A percentile compares a stretch with the other conserved stretches of the same genome.
These are phyloP conservation scores for Yarrowia porcina DNA, from an alignment of 805 yeast genomes.

Conservation along the genomic window DNA sequence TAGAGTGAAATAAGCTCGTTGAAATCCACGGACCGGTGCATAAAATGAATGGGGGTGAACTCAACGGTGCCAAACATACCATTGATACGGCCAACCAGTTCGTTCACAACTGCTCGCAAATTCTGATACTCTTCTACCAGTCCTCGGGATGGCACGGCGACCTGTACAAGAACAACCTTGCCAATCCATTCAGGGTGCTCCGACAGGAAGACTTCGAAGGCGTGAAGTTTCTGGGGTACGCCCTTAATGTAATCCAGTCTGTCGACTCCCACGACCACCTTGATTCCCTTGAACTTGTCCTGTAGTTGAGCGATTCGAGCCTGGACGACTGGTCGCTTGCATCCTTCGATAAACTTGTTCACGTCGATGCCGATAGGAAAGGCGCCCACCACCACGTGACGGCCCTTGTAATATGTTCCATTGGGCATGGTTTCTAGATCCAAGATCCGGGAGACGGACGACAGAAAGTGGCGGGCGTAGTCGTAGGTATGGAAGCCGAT, in stretches of 20 bases:
- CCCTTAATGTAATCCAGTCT: slow-evolving; percentile 96
- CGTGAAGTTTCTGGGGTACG: slow-evolving; percentile 95
- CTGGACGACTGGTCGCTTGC: slow-evolving; percentile 59
- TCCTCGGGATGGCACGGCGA: slow-evolving; percentile 96
- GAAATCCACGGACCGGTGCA: slow-evolving; percentile 89
- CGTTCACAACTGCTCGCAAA: slow-evolving; percentile 89
- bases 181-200: slow-evolving; percentile 99
- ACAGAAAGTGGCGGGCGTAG: slow-evolving; percentile 91
- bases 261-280: slow-evolving; percentile 94
- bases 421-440: slow-evolving; percentile 83
- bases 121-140: slow-evolving; percentile 98
- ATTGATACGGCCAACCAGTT: slow-evolving; percentile 92
- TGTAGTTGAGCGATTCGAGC: slow-evolving; percentile 62
- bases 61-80: slow-evolving; percentile 96
- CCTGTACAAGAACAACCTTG: slow-evolving; percentile 90
- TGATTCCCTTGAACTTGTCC: slow-evolving; percentile 67
- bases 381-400: slow-evolving; percentile 85
- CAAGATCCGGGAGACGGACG: slow-evolving; percentile 81
- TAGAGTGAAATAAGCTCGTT: slow-evolving; percentile 89
- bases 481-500: slow-evolving; percentile 99
- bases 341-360: slow-evolving; percentile 79
- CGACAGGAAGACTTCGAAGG: slow-evolving; percentile 85
- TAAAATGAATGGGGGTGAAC: slow-evolving; percentile 94
- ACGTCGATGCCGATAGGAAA: slow-evolving; percentile 99
- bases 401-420: slow-evolving; percentile 74